A percentile compares a stretch with the other conserved stretches of the same genome.
Conservation (phyloP, 2,329 filamentous ascomycete species). For the Beauveria scarabaeidicola region DNA sequence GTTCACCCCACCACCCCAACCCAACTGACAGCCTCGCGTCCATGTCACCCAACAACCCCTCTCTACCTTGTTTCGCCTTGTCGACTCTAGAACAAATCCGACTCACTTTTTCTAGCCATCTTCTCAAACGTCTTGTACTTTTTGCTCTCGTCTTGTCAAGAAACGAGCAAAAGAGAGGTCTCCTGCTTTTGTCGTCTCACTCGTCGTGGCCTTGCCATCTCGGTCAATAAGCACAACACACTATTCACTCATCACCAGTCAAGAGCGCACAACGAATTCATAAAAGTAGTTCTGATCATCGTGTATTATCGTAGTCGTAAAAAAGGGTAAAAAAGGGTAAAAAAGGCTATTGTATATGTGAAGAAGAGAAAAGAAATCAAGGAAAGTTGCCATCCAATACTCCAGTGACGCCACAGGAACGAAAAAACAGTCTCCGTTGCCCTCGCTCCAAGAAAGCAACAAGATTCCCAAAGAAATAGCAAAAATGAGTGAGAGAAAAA, state of each 20-base stretch:
- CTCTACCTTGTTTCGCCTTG: too few relatives aligned
- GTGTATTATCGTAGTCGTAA: slow-evolving; percentile 7
- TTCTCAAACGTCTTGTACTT: too few relatives aligned
- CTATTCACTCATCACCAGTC: too few relatives aligned
- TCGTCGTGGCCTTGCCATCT: too few relatives aligned
- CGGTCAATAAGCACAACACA: too few relatives aligned
- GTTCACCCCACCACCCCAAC: background rate
- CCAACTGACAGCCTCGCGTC: background rate
- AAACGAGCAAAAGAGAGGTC: too few relatives aligned
- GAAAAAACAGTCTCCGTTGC: background rate
- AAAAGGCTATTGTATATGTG: slow-evolving; percentile 1
- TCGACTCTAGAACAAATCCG: too few relatives aligned
- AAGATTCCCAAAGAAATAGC: background rate
- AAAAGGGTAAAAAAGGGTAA: background rate
- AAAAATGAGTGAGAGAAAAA: background rate
- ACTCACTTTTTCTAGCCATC: too few relatives aligned
- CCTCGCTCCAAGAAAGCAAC: background rate
- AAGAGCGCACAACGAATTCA: background rate
- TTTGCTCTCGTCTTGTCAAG: background rate
- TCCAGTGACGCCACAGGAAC: slow-evolving; percentile 2
- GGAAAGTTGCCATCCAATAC: background rate
- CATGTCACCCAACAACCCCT: background rate
- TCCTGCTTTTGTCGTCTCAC: too few relatives aligned
- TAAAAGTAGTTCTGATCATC: background rate
- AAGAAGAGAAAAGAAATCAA: background rate